Conservation (phyloP, 805 yeast genomes). For the Clavispora vitiphila region DNA sequence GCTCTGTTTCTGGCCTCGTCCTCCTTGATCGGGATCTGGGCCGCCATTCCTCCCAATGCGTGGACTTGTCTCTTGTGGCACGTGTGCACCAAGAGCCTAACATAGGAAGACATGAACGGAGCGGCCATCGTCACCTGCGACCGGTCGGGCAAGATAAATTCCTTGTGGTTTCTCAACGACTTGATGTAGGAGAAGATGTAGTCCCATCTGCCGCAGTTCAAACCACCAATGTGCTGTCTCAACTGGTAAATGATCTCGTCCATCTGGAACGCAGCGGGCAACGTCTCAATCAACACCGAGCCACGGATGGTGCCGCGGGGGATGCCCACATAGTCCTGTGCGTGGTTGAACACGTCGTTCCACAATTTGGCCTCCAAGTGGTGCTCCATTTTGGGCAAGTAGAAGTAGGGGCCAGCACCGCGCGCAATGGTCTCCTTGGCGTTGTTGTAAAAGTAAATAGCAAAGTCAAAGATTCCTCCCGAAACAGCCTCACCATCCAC, state of each 20-base stretch:
- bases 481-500: constrained; percentile 18
- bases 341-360: constrained; percentile 18
- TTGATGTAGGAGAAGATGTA: constrained; percentile 19
- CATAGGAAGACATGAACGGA: constrained; percentile 78
- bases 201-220: constrained; percentile 23
- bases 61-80: constrained; percentile 78
- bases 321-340: constrained; percentile 16
- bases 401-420: constrained; percentile 20
- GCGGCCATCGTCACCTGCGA: constrained; percentile 75
- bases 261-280: constrained; percentile 22
- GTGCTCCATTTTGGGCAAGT: constrained; percentile 20
- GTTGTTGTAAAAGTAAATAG: constrained; percentile 18
- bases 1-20: constrained; percentile 57
- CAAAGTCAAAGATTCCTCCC: constrained; percentile 19
- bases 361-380: constrained; percentile 20
- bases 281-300: constrained; percentile 18
- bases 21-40: constrained; percentile 75
- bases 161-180: constrained; percentile 28
- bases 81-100: constrained; percentile 63
- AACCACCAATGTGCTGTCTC: constrained; percentile 16
- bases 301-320: constrained; percentile 20
- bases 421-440: constrained; percentile 11
- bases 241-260: constrained; percentile 21
- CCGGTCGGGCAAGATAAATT: constrained; percentile 72
- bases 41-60: constrained; percentile 92